Conservation (phyloP, 495 filamentous ascomycete genomes). For the Aspergillus affinis region DNA sequence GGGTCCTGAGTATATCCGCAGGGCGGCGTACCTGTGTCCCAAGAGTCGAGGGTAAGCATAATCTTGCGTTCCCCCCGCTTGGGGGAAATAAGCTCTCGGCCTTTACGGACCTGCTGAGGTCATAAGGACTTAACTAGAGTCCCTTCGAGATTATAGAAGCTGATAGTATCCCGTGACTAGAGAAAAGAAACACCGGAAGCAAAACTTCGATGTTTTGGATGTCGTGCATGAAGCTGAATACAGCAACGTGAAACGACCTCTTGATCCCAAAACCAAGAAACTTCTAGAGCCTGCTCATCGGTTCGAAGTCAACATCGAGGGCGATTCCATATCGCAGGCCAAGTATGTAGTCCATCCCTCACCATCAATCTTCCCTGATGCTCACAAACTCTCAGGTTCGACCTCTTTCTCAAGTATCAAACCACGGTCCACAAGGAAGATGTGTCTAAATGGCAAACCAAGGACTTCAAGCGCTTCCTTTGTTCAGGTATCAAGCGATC, state of each 20-base stretch:
- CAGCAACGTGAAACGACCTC: constrained; percentile 51
- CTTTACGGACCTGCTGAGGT: no score
- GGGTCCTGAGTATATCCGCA: constrained; percentile 73
- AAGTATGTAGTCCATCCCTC: constrained; percentile 56
- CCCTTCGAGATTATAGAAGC: no score
- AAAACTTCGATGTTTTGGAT: constrained; percentile 69
- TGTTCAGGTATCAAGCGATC: constrained; percentile 75
- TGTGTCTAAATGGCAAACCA: constrained; percentile 60
- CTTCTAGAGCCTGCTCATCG: constrained; percentile 71
- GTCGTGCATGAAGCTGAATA: constrained; percentile 73
- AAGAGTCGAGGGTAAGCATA: constrained; percentile 66
- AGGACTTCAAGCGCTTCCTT: constrained; percentile 79
- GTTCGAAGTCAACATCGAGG: constrained; percentile 77
- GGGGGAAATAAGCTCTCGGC: no score
- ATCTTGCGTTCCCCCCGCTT: neutral
- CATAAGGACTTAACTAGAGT: no score
- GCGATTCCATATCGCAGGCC: constrained; percentile 77
- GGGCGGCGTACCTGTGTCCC: constrained; percentile 71
- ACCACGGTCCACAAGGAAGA: constrained; percentile 73
- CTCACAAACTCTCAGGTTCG: constrained; percentile 34
- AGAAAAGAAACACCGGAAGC: constrained; percentile 70
- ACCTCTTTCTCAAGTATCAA: constrained; percentile 85
- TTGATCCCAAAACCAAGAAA: constrained; percentile 52
- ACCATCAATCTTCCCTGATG: neutral
- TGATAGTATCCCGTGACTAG: constrained; percentile 32